Conservation (phyloP, 306 rosid genomes). For the Castanea crenata region DNA sequence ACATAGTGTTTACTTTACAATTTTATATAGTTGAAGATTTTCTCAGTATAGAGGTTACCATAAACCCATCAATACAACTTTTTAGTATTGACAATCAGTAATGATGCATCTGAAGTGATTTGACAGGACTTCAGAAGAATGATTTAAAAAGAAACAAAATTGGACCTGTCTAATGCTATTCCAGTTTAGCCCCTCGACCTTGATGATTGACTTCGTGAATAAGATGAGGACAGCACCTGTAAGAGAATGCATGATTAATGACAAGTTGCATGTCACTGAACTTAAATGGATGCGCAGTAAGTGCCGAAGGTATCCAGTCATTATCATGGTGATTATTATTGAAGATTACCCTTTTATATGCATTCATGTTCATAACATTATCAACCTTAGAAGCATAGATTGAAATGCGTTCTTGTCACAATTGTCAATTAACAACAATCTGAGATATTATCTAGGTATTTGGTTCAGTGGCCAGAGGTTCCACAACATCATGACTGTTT, state of each 20-base stretch:
- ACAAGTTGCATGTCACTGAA: background rate
- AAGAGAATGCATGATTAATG: background rate
- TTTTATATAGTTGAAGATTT: no score
- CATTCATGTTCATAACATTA: background rate
- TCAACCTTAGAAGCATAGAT: background rate
- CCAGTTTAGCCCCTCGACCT: constrained; percentile 46
- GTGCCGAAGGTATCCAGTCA: background rate
- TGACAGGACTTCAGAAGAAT: no score
- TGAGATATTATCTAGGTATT: background rate
- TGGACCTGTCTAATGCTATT: background rate
- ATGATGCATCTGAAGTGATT: no score
- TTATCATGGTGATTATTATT: background rate
- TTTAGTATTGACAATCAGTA: no score
- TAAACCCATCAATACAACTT: no score
- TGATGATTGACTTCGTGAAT: constrained; percentile 45
- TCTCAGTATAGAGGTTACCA: no score
- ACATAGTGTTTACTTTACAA: no score
- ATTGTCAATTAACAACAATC: background rate
- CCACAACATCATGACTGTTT: background rate
- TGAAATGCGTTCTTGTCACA: background rate
- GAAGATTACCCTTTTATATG: background rate
- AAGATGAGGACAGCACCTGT: constrained; percentile 85
- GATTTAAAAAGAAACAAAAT: no score
- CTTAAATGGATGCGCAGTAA: background rate
- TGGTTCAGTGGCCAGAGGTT: background rate